Percentiles rank a stretch among this genome's conserved stretches.
These are phyloP conservation scores for Musa acuminata DNA, from an alignment of 176 grass and related monocot species.

Conservation along the genomic window DNA sequence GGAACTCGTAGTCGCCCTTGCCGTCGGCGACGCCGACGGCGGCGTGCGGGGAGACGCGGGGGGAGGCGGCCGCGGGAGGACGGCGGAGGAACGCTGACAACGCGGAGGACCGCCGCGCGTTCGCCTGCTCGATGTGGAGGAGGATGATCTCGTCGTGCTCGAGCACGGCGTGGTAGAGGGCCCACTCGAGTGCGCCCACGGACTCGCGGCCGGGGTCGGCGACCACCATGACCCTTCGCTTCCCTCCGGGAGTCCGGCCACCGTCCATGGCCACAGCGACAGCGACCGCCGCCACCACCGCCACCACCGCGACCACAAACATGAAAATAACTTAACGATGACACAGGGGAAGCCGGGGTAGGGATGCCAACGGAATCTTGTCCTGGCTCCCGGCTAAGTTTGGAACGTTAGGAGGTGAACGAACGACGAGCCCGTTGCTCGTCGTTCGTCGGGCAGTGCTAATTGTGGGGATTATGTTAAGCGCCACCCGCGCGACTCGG, in stretches of 20 bases:
- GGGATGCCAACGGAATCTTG: neutral
- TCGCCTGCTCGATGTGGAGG: constrained; percentile 45
- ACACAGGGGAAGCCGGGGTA: neutral
- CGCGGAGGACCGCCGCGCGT: constrained; percentile 4
- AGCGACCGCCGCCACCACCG: neutral
- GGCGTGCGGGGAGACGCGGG: constrained; percentile 6
- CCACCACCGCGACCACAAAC: neutral
- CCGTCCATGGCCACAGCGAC: constrained; percentile 7
- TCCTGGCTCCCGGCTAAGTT: neutral
- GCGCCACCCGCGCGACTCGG: neutral
- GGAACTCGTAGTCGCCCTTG: constrained; percentile 38
- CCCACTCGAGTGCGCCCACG: constrained; percentile 65
- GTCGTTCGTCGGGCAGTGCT: neutral
- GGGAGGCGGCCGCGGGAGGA: constrained; percentile 10
- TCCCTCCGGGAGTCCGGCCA: constrained; percentile 10
- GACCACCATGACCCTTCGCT: constrained; percentile 63
- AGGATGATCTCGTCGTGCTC: constrained; percentile 72
- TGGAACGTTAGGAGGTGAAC: neutral
- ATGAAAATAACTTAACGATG: neutral
- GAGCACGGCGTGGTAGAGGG: constrained; percentile 56
- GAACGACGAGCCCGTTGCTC: neutral
- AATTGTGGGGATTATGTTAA: neutral
- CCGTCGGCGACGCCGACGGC: neutral
- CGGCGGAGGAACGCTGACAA: constrained; percentile 11
- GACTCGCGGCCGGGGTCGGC: constrained; percentile 63